Percentiles rank a stretch among this genome's conserved stretches.
Conservation (phyloP, 1,284 basidiomycete genomes). For the Leccinum variabile region DNA sequence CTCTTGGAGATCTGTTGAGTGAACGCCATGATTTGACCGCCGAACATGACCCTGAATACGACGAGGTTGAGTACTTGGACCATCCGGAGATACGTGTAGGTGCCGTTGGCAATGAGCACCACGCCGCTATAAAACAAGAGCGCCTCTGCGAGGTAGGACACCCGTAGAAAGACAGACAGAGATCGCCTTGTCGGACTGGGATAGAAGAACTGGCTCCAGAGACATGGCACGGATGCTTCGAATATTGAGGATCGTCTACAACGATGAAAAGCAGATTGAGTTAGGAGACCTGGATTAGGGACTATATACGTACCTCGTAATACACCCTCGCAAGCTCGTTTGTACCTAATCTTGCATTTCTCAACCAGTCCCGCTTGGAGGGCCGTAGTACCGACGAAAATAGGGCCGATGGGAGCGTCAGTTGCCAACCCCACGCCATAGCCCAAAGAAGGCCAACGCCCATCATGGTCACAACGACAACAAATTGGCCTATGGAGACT, state of each 20-base stretch:
- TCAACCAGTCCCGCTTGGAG: constrained; percentile 71
- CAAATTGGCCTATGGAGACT: constrained; percentile 69
- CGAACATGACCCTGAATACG: too few species aligned
- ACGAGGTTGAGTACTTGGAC: too few species aligned
- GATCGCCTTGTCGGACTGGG: constrained; percentile 66
- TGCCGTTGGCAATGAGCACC: too few species aligned
- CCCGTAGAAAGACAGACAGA: constrained; percentile 56
- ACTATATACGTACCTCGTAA: constrained; percentile 64
- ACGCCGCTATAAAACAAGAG: too few species aligned
- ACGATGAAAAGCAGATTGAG: constrained; percentile 11
- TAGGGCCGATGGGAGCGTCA: constrained; percentile 86
- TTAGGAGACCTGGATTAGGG: not conserved
- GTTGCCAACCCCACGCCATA: constrained; percentile 84
- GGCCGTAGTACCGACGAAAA: constrained; percentile 77
- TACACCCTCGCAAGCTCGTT: constrained; percentile 78
- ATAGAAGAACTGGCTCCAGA: constrained; percentile 75
- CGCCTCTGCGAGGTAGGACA: too few species aligned
- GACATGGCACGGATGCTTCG: constrained; percentile 88
- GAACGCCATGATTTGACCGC: too few species aligned
- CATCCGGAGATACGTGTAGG: constrained; percentile 35
- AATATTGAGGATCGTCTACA: constrained; percentile 70
- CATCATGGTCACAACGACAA: constrained; percentile 83
- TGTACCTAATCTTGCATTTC: constrained; percentile 78
- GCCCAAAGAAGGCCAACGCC: constrained; percentile 86
- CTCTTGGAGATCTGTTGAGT: too few species aligned